Base-by-base conservation (phyloP, 176 grass and related monocot species). In the Zizania latifolia region DNA sequence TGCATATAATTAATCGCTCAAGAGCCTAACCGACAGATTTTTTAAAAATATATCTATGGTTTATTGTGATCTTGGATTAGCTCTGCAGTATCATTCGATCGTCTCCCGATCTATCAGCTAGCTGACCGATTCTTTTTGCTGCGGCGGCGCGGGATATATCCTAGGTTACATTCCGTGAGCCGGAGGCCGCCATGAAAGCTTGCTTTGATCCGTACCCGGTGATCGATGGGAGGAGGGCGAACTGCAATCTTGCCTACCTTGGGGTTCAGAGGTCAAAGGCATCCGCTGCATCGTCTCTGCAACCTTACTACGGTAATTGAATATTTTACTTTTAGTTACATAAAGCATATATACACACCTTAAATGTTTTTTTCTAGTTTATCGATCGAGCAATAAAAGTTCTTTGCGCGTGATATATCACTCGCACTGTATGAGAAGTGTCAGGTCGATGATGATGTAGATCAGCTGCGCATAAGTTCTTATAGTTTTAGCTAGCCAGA, bases 221-320 rank as follows among this genome's bases (percentile, higher is more conserved):
- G 36, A 88, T 88, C 6, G 81, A 88, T 36, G 86, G 86, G 71
- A 36, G 86, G 62, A 79, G 76, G 62, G 86, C 81, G 44, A 88
- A 88, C 86, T 88, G 86, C 63, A 88, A 88, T 58, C 86, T 88
- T 23, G 86, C 86, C 6, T 84, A 68, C 23, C 63, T 84, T 1
- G 86, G 86, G 8, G 56, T 58, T 55, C 71, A 80, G 27, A 88
- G 81, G 5, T 79, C 86, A 68, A 88, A 88, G 72, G 45, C 41
- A 50, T n/a, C n/a, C n/a, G 31, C 79, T 16, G 50, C 53, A 8
- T 26, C 69, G 0, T 83, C 58, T 78, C 69, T 79, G n/a, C 75
- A 83, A 55, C 75, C 86, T 35, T 79, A 74, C 53, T 79, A 74
- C 53, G 60, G 80, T 74, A 82, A 58, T 87, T 22, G 7, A 23